Conservation (phyloP, 345 rosid species). For the Turritis glabra region DNA sequence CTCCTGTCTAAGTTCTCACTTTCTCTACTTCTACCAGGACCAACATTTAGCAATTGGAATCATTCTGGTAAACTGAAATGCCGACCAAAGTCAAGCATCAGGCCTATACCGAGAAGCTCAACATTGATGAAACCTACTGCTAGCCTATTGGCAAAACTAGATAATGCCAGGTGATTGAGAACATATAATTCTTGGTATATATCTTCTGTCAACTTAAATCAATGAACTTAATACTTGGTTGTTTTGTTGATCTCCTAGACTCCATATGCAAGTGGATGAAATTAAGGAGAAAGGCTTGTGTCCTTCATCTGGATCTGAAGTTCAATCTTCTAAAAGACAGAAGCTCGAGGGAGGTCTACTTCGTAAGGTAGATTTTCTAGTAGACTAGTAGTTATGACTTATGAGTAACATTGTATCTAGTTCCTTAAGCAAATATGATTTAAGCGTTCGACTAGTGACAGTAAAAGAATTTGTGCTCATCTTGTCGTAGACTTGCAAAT, state of each 20-base stretch:
- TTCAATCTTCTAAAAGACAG: conserved; percentile 93
- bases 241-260: conserved; percentile 27
- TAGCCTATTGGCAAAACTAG: conserved; percentile 84
- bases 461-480: not conserved
- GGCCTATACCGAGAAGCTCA: conserved; percentile 66
- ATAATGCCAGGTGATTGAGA: conserved; percentile 55
- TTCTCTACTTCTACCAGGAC: conserved; percentile 46
- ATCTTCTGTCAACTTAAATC: not conserved
- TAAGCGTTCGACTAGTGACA: not conserved
- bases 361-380: conserved; percentile 54
- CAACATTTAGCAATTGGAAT: conserved; percentile 39
- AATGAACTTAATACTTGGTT: not conserved
- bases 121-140: conserved; percentile 96
- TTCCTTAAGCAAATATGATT: not conserved
- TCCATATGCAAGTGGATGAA: conserved; percentile 35
- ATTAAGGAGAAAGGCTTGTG: conserved; percentile 44
- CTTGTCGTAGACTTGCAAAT: not conserved
- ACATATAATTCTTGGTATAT: not conserved
- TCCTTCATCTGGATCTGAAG: conserved; percentile 58
- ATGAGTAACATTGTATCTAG: not conserved
- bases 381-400: not conserved
- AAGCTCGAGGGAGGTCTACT: conserved; percentile 87
- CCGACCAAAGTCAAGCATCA: conserved; percentile 42
- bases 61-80: conserved; percentile 43
- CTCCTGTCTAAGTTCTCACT: not conserved